Conservation (phyloP, 768 basidiomycete species). For the Suillus weaverae region DNA sequence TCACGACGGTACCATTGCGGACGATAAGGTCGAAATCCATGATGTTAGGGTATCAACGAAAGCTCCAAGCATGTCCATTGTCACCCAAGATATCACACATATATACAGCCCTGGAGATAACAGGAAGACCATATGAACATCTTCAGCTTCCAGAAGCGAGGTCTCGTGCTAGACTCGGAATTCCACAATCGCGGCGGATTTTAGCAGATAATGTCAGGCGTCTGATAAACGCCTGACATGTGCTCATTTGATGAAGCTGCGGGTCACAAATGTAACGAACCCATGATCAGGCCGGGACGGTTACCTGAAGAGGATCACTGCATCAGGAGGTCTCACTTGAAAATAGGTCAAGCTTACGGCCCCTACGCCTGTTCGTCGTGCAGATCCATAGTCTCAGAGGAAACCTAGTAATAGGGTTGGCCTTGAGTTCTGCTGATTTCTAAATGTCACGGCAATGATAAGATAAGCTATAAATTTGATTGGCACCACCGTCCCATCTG, state of each 20-base stretch:
- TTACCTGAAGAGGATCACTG: no score
- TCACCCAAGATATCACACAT: background rate
- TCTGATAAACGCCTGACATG: background rate
- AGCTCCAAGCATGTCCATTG: background rate
- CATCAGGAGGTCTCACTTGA: no score
- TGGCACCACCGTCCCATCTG: no score
- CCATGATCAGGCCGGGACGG: background rate
- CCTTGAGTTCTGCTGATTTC: no score
- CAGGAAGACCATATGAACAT: constrained; percentile 1
- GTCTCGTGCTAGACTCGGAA: background rate
- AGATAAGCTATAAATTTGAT: no score
- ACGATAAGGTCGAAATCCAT: constrained; percentile 17
- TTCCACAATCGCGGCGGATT: background rate
- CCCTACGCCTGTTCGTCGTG: no score
- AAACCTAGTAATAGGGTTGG: no score
- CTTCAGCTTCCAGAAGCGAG: constrained; percentile 1
- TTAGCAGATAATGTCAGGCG: background rate
- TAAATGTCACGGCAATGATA: no score
- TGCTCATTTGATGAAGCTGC: background rate
- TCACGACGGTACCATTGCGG: constrained; percentile 17
- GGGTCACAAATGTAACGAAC: background rate
- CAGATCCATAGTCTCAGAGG: no score
- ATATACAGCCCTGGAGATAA: background rate
- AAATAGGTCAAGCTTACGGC: no score
- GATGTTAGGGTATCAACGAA: background rate